Conservation (phyloP, 352 stramenopile genomes). For the Globisporangium spinosum region DNA sequence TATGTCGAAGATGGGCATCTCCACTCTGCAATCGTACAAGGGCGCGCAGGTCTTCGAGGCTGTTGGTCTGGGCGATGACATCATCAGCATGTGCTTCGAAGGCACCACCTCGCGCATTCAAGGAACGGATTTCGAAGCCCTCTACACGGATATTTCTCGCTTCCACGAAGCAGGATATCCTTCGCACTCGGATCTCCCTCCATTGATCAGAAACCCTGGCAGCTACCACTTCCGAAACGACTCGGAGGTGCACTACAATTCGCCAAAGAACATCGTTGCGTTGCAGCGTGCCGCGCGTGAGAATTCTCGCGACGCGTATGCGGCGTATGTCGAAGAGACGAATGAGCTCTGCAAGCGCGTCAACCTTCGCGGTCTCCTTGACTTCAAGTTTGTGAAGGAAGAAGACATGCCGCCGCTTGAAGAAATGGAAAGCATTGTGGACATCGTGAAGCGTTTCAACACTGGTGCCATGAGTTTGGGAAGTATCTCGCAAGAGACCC, state of each 20-base stretch:
- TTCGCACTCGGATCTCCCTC: conserved; percentile 58
- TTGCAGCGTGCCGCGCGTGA: conserved; percentile 91
- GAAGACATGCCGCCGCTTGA: conserved; percentile 86
- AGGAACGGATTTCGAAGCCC: conserved; percentile 91
- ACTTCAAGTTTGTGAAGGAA: conserved; percentile 92
- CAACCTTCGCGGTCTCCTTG: conserved; percentile 92
- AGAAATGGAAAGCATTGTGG: conserved; percentile 89
- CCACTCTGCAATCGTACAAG: conserved; percentile 93
- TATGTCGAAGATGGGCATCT: conserved; percentile 97
- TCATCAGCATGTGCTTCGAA: conserved; percentile 88
- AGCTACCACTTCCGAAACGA: conserved; percentile 95
- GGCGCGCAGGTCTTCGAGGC: conserved; percentile 96
- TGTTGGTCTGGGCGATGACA: conserved; percentile 90
- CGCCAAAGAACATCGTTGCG: conserved; percentile 92
- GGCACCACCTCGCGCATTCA: conserved; percentile 90
- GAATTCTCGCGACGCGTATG: conserved; percentile 93
- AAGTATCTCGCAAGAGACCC: conserved; percentile 94
- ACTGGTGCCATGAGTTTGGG: conserved; percentile 95
- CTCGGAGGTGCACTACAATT: conserved; percentile 95
- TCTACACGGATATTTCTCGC: conserved; percentile 93
- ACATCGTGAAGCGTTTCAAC: conserved; percentile 97
- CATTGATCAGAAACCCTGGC: conserved; percentile 92
- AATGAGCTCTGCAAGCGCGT: conserved; percentile 87
- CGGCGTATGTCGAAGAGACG: conserved; percentile 89
- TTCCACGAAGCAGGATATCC: conserved; percentile 92